A percentile compares a stretch with the other conserved stretches of the same genome.
Conservation (phyloP, 2,329 filamentous ascomycete genomes). For the Pseudocercospora fuligena region DNA sequence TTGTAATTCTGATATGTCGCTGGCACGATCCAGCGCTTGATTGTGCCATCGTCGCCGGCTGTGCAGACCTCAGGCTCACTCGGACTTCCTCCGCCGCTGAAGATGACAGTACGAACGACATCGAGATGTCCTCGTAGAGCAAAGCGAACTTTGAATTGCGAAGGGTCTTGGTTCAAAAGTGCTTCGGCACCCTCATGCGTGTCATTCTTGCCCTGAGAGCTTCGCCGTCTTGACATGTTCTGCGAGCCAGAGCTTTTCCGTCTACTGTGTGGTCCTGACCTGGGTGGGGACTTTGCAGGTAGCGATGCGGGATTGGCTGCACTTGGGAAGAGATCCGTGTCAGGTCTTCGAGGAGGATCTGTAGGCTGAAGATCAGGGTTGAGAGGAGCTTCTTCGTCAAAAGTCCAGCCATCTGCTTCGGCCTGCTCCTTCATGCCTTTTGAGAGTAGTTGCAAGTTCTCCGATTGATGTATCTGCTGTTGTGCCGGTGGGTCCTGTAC, state of each 20-base stretch:
- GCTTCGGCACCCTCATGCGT: slow-evolving; percentile 52
- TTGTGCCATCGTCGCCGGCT: slow-evolving; percentile 89
- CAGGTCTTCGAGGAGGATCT: slow-evolving; percentile 68
- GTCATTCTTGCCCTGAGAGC: slow-evolving; percentile 63
- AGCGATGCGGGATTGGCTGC: slow-evolving; percentile 66
- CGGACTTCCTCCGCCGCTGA: slow-evolving; percentile 93
- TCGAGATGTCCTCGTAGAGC: slow-evolving; percentile 91
- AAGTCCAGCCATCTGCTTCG: slow-evolving; percentile 82
- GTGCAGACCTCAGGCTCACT: slow-evolving; percentile 97
- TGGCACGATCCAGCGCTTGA: slow-evolving; percentile 96
- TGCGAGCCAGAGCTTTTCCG: slow-evolving; percentile 73
- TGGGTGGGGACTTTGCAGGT: slow-evolving; percentile 77
- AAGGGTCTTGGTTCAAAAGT: slow-evolving; percentile 65
- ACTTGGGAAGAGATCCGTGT: slow-evolving; percentile 85
- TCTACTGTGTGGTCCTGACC: slow-evolving; percentile 68
- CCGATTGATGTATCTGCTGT: slow-evolving; percentile 25
- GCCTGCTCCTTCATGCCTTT: slow-evolving; percentile 13
- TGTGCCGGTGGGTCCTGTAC: slow-evolving; percentile 50
- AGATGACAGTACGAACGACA: slow-evolving; percentile 91
- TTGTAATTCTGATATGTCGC: slow-evolving; percentile 66
- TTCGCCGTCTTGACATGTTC: slow-evolving; percentile 62
- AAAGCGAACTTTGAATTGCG: slow-evolving; percentile 90
- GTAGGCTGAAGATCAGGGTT: slow-evolving; percentile 54
- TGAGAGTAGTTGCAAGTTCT: slow-evolving; percentile 5
- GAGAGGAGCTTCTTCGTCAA: slow-evolving; percentile 71